A percentile compares a stretch with the other conserved stretches of the same genome.
Evolutionary conservation across 768 basidiomycete species (phyloP).

Genomic region (Kwoniella sp.): DNA sequence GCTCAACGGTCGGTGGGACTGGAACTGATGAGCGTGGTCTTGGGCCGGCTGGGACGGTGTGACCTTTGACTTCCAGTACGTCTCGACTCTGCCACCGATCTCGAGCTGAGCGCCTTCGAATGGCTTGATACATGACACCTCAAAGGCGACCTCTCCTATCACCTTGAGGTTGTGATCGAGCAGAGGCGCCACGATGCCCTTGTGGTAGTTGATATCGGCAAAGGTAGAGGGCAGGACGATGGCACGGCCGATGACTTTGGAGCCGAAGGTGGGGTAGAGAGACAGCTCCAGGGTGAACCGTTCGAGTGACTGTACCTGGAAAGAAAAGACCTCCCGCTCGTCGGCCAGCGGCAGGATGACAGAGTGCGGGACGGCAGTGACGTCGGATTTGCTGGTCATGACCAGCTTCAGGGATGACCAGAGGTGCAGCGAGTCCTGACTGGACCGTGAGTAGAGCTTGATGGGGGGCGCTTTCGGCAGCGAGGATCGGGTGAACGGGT

Average conservation of each 20-base stretch:
- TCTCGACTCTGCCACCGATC: slow-evolving; percentile 91
- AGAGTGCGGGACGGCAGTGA: slow-evolving; percentile 81
- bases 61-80: slow-evolving; percentile 86
- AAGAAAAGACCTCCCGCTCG: slow-evolving; percentile 66
- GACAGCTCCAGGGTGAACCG: slow-evolving; percentile 83
- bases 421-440: slow-evolving; percentile 48
- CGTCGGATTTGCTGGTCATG: slow-evolving; percentile 80
- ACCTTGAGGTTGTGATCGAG: slow-evolving; percentile 87
- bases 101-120: slow-evolving; percentile 90
- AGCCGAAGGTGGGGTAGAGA: slow-evolving; percentile 94
- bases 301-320: slow-evolving; percentile 74
- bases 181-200: slow-evolving; percentile 60
- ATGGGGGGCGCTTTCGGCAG: slow-evolving; percentile 48
- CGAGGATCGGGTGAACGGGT: slow-evolving; percentile 54
- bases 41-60: slow-evolving; percentile 54
- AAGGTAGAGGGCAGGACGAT: slow-evolving; percentile 76
- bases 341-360: slow-evolving; percentile 78
- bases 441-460: slow-evolving; percentile 56
- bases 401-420: slow-evolving; percentile 84
- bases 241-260: slow-evolving; percentile 90
- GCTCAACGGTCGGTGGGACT: slow-evolving; percentile 48
- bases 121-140: slow-evolving; percentile 75
- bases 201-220: slow-evolving; percentile 52
- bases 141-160: slow-evolving; percentile 92
- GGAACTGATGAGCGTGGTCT: slow-evolving; percentile 51